A percentile compares a stretch with the other conserved stretches of the same genome.
phyloP scores from a whole-genome alignment of 2,329 filamentous ascomycete species.

The Alternaria novae-zelandiae region DNA sequence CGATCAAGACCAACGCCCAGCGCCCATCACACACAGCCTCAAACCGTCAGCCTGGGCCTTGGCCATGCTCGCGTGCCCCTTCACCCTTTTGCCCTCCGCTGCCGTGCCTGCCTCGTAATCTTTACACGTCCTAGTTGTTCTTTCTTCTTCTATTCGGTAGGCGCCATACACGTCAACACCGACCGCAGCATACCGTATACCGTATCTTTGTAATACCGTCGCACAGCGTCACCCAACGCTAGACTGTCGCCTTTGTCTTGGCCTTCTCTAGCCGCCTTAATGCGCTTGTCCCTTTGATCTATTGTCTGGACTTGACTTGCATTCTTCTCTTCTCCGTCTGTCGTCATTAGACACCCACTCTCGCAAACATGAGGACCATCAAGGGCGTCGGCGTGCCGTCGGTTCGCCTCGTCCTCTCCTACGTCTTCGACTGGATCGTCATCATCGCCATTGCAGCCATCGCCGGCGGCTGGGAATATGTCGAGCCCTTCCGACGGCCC shows the following conservation, averaged over 20 bases:
- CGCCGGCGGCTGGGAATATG: slow-evolving; percentile 64
- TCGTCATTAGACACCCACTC: slow-evolving; percentile 1
- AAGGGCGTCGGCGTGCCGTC: slow-evolving; percentile 47
- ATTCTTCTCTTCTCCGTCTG: slow-evolving; percentile 5
- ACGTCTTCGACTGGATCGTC: slow-evolving; percentile 76
- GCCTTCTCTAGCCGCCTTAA: slow-evolving; percentile 5
- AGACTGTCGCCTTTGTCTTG: slow-evolving; percentile 5
- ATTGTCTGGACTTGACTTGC: slow-evolving; percentile 2
- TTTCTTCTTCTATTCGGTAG: background rate
- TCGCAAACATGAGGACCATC: slow-evolving; percentile 32
- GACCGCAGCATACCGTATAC: background rate
- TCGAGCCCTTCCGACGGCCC: slow-evolving; percentile 70
- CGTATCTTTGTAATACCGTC: background rate
- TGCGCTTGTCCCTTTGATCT: slow-evolving; percentile 20
- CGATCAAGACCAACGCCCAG: slow-evolving; percentile 9
- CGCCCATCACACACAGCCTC: slow-evolving; percentile 23
- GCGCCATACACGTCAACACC: slow-evolving; percentile 3
- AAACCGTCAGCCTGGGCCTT: slow-evolving; percentile 20
- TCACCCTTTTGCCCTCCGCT: background rate
- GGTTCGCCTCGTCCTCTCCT: slow-evolving; percentile 66
- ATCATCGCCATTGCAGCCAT: slow-evolving; percentile 66
- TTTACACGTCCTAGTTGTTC: background rate
- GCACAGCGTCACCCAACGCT: background rate
- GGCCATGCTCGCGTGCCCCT: slow-evolving; percentile 22
- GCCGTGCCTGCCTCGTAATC: background rate